Evolutionary conservation across 2,329 filamentous ascomycete species (phyloP), one percentile per base, ranked within the genome.

Genomic region (Trichoderma breve): DNA sequence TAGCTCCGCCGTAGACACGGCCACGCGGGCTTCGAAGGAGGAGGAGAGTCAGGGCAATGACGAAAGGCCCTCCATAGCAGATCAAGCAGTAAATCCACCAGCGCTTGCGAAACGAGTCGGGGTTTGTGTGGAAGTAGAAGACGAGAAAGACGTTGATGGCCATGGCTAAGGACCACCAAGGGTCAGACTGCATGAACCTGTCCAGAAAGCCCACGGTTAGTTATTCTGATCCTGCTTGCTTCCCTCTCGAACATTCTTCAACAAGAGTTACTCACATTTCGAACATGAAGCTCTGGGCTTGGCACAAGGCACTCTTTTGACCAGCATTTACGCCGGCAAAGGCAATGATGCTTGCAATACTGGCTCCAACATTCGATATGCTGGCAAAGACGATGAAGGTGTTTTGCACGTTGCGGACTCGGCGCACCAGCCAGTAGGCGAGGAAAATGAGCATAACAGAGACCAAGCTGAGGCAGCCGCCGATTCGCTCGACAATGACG

Each of bases 81-180:
- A 90, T 82, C 1, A 90, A 66, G 47, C 90, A 86, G 78, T 95
- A 95, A 63, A 90, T 85, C 86, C 91, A 93, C 77, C 91, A 87
- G 79, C 92, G 92, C 61, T 87, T 87, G n/a, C 88, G 86, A 77
- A 94, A 94, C 66, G 92, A 90, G 8, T 90, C 91, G 0, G 88
- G 87, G 61, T 84, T 88, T 62, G 86, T 84, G n/a, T 86, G 84
- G 75, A 86, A 86, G 80, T 89, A 90, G 78, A 90, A 90, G 72
- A 90, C 88, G 66, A 95, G 86, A 76, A 92, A 93, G 73, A 95
- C 93, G 77, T 95, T 96, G 78, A 91, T 85, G 3, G 93, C 92
- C 93, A 96, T 95, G 74, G 91, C 91, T 69, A 94, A 87, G 0
- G 92, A 92, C 92, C 91, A 94, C 82, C 92, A 87, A 0, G 91